Evolutionary conservation across 2,329 filamentous ascomycete genomes (phyloP), one percentile per base, ranked within the genome.

Genomic region (Bertia moriformis): DNA sequence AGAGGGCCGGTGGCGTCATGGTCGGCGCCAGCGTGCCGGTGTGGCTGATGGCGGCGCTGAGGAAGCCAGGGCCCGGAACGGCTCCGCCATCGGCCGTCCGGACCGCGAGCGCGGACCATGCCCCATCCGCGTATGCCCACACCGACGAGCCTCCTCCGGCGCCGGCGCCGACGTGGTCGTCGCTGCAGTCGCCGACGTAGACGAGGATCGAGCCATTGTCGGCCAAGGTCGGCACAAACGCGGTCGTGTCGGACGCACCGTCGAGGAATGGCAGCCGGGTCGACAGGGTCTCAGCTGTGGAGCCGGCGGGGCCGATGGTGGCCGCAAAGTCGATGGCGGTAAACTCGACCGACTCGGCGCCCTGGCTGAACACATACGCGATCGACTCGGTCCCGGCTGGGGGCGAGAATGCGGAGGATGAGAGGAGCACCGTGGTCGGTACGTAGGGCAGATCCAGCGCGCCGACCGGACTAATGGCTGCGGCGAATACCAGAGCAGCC

Each of bases 111-210:
- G 41, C 3, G 48, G 38, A 27, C 48, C 39, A n/a, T 43, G 49
- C 42, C 19, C 51, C 42, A 39, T 59, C 57, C 35, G 60, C 54
- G 22, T 27, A 27, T n/a, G 22, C 22, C 22, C 22, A 27, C 7
- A 27, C n/a, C 7, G 22, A 27, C 3, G 45, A 49, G n/a, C n/a
- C n/a, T n/a, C n/a, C n/a, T n/a, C n/a, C n/a, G n/a, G n/a, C n/a
- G 38, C 56, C 54, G 35, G 53, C 55, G 36, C 51, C 55, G 12
- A 56, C 53, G 35, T 54, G 62, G 14, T 57, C 53, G 5, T 53
- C 49, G 1, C 69, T 60, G 51, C 89, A 95, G 45, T 80, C 67
- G 2, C 89, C 88, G 0, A 78, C 67, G 41, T 86, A 81, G 2
- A 91, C 76, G 2, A 76, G 70, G 19, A 95, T 68, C 10, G 78